Base-by-base conservation (phyloP, 164 flowering plant species). In the Taxillus chinensis region DNA sequence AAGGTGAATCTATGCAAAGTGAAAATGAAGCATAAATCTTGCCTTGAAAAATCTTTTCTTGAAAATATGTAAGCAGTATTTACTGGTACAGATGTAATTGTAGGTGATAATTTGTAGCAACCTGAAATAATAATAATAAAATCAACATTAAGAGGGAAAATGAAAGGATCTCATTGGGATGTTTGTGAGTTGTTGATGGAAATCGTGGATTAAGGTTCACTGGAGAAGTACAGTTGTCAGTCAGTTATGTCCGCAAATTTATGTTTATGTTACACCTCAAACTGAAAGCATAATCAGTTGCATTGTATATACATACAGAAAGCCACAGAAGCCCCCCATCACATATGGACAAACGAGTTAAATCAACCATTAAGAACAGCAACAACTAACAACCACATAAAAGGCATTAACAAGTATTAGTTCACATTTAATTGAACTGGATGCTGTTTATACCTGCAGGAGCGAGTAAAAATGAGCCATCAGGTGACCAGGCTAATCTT, bases 401-500 rank as follows among this genome's bases (percentile, higher is more conserved):
- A 2, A 48, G 51, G 10, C 12, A 48, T 8, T 48, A 7, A 3
- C 3, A 0, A 7, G 10, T 0, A 3, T 48, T 48, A 7, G 3
- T 48, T 0, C 10, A 7, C 1, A 48, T 2, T 52, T 9, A 57
- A 66, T 48, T n/a, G 61, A 17, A 61, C 17, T 14, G 59, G 59
- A 39, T 37, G 39, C 51, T 66, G 39, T 68, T 41, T 63, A 55
- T 73, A 95, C 99, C 99, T 78, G 97, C 96, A 63, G 99, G 99
- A 37, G 76, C 93, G 59, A 95, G 68, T 67, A 95, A 76, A 81
- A 95, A 91, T 13, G 96, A 87, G 41, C 99, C 99, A 80, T 95
- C 99, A 64, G 96, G 95, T 5, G 99, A 89, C 99, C 99, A 95
- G 13, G 90, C 82, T 77, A 91, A 78, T 78, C 97, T 85, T 70